Evolutionary conservation across 2,329 filamentous ascomycete genomes (phyloP), one percentile per base, ranked within the genome.

Genomic region (Claviceps paspali): DNA sequence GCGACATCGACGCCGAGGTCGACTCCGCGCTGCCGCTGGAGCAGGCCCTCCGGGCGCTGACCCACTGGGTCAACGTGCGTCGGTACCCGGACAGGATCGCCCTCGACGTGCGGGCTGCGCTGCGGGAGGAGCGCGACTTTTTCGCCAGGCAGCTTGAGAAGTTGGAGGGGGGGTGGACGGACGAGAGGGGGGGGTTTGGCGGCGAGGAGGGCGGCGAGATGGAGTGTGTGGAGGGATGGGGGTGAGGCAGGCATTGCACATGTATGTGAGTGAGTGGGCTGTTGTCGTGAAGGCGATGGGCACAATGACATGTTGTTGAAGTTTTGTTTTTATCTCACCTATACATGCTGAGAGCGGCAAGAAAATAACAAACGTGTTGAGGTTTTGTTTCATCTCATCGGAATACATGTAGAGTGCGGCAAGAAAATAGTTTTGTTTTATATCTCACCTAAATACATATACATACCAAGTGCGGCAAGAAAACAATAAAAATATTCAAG

Each of bases 11-110:
- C 49, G 83, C 81, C 1, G 88, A 94, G 47, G 86, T 96, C 2
- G 91, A 96, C 52, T 84, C 93, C 53, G 84, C 87, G 11, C 63
- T 96, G 48, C 88, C 88, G 2, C 67, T 95, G 6, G 91, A 98
- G 60, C 87, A 95, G 63, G 86, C 85, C 1, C 65, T 96, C 31
- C 68, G 91, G 30, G 84, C 82, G 29, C 59, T 98, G 45, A 95
- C 88, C 37, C 86, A 95, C 56, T 98, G 91, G 86, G 84, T 83
- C 65, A 94, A 95, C 56, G 64, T 94, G 48, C 73, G 83, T 40
- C 63, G 75, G 44, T 95, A 92, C 52, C 82, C 82, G 15, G 81
- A 86, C 41, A 73, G 79, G 40, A 83, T 94, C 70, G 76, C 68
- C 24, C 56, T 62, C 10, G 71, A 70, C 40, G 61, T 71, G 35